These are phyloP conservation scores for Zelonia costaricensis DNA, from an alignment of 208 protist genomes.

Conservation along the genomic window DNA sequence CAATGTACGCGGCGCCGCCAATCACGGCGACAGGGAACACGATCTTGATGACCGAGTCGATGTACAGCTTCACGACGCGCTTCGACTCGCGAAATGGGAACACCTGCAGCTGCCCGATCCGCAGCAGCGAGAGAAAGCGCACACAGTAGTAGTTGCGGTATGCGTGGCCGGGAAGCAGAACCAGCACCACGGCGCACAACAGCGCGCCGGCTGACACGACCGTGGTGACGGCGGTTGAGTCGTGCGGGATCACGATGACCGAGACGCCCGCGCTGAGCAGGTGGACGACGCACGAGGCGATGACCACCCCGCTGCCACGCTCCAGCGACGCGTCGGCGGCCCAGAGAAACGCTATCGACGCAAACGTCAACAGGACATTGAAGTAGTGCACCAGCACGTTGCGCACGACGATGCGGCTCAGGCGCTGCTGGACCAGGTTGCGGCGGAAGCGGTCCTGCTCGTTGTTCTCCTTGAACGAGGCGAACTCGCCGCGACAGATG, in stretches of 20 bases:
- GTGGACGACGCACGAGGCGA: slow-evolving; percentile 48
- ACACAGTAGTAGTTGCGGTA: slow-evolving; percentile 41
- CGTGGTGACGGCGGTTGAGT: slow-evolving; percentile 56
- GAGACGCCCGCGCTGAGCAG: slow-evolving; percentile 43
- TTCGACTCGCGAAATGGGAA: slow-evolving; percentile 38
- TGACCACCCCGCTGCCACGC: slow-evolving; percentile 15
- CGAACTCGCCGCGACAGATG: slow-evolving; percentile 61
- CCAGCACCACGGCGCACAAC: slow-evolving; percentile 33
- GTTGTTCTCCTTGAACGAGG: slow-evolving; percentile 59
- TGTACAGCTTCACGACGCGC: slow-evolving; percentile 49
- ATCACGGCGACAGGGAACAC: slow-evolving; percentile 54
- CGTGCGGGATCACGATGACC: slow-evolving; percentile 48
- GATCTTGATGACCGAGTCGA: slow-evolving; percentile 42
- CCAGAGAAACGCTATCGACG: slow-evolving; percentile 73
- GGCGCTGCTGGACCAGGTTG: neutral
- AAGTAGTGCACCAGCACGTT: slow-evolving; percentile 42
- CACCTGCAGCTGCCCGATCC: slow-evolving; percentile 62
- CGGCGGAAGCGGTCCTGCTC: slow-evolving; percentile 25
- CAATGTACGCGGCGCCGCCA: slow-evolving; percentile 45
- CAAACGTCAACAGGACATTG: slow-evolving; percentile 40
- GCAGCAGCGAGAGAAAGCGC: slow-evolving; percentile 67
- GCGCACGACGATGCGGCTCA: slow-evolving; percentile 11
- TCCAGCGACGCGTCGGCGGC: slow-evolving; percentile 35
- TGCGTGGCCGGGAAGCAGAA: slow-evolving; percentile 19
- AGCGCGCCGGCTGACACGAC: slow-evolving; percentile 32